Percentiles rank a stretch among this genome's conserved stretches.
Evolutionary conservation across 2,329 filamentous ascomycete species (phyloP).

Genomic region (Diaporthe amygdali): DNA sequence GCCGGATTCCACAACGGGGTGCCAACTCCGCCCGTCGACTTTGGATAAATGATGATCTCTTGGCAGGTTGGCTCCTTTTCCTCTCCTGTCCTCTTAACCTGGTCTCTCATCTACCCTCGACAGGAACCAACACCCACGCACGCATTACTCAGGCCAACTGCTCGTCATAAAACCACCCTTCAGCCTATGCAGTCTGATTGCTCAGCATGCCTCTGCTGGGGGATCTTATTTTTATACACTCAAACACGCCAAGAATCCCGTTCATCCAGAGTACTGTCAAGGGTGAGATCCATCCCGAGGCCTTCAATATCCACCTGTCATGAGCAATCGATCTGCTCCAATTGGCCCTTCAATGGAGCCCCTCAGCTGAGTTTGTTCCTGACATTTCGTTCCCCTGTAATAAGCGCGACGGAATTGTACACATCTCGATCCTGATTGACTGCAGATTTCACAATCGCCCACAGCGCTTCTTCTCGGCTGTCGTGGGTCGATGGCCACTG

Average conservation of each 20-base stretch:
- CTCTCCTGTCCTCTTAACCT: background rate
- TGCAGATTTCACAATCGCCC: background rate
- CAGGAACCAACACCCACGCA: slow-evolving; percentile 3
- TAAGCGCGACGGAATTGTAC: background rate
- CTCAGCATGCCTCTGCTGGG: background rate
- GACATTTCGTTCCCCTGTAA: background rate
- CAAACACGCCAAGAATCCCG: slow-evolving; percentile 8
- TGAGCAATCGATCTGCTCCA: background rate
- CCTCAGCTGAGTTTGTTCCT: background rate
- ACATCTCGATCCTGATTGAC: background rate
- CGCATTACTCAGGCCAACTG: background rate
- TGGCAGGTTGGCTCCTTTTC: background rate
- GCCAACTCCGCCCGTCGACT: slow-evolving; percentile 2
- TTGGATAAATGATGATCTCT: slow-evolving; percentile 19
- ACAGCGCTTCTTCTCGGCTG: too few species aligned
- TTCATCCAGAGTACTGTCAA: background rate
- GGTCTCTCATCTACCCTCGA: slow-evolving; percentile 9
- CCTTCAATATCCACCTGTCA: background rate
- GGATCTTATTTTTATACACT: background rate
- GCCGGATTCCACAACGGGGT: background rate
- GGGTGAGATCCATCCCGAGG: background rate
- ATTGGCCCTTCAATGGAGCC: background rate
- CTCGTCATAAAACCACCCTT: background rate
- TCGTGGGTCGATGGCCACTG: background rate
- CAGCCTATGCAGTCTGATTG: background rate